Evolutionary conservation across 2,329 filamentous ascomycete genomes (phyloP).

Genomic region (Penicillium freii): DNA sequence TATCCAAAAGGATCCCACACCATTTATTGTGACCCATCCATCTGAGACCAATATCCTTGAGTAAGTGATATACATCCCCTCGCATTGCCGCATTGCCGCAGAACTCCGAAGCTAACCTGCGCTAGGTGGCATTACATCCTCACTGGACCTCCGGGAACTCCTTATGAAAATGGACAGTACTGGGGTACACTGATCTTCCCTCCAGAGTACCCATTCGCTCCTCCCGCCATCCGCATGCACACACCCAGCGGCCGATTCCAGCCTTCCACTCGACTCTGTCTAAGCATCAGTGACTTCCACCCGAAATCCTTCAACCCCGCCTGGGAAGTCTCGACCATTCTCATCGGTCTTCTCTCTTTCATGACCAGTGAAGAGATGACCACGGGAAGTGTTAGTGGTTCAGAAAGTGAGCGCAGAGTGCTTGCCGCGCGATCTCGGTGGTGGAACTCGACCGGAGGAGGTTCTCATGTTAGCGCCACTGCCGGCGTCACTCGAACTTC

Average conservation of each 20-base stretch:
- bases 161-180: slow-evolving; percentile 93
- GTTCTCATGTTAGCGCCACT: slow-evolving; percentile 58
- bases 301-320: slow-evolving; percentile 97
- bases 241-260: slow-evolving; percentile 95
- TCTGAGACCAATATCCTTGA: slow-evolving; percentile 90
- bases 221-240: slow-evolving; percentile 98
- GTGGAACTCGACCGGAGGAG: slow-evolving; percentile 96
- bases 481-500: slow-evolving; percentile 52
- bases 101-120: slow-evolving; percentile 13
- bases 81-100: background rate
- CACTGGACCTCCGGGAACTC: slow-evolving; percentile 88
- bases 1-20: slow-evolving; percentile 73
- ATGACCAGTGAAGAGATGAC: slow-evolving; percentile 99
- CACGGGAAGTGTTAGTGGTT: slow-evolving; percentile 80
- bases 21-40: slow-evolving; percentile 84
- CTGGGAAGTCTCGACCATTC: slow-evolving; percentile 95
- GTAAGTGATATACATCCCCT: slow-evolving; percentile 47
- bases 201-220: slow-evolving; percentile 93
- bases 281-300: slow-evolving; percentile 96
- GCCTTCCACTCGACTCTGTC: slow-evolving; percentile 83
- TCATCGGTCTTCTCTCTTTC: slow-evolving; percentile 90
- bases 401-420: slow-evolving; percentile 71
- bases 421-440: slow-evolving; percentile 77
- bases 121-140: slow-evolving; percentile 89
- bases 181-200: slow-evolving; percentile 97